A percentile compares a stretch with the other conserved stretches of the same genome.
Evolutionary conservation across 371 early-diverging fungal genomes (phyloP).

Genomic region (Apophysomyces trapeziformis): DNA sequence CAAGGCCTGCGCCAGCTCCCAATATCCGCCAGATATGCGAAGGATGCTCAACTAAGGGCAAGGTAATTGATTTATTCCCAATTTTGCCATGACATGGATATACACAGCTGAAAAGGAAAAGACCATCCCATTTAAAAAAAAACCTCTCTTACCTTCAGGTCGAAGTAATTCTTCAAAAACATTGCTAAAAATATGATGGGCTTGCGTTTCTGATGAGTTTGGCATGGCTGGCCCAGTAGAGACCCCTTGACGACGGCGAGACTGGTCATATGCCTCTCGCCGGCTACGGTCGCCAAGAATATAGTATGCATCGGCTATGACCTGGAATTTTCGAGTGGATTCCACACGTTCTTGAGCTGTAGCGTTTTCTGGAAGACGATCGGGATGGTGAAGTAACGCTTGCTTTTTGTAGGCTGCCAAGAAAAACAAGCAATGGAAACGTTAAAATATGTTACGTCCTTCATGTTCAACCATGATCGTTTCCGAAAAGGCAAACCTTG

Average conservation of each 20-base stretch:
- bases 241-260: conserved; percentile 46
- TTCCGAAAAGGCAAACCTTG: conserved; percentile 25
- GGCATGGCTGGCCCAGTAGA: conserved; percentile 13
- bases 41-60: conserved; percentile 31
- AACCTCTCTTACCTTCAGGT: conserved; percentile 27
- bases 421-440: neutral
- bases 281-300: conserved; percentile 76
- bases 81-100: too few species aligned
- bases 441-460: too few species aligned
- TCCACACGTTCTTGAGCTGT: conserved; percentile 65
- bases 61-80: too few species aligned
- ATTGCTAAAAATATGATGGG: conserved; percentile 34
- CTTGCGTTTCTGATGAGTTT: conserved; percentile 18
- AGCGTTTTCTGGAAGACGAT: conserved; percentile 66
- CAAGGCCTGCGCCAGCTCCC: conserved; percentile 34
- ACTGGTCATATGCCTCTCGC: conserved; percentile 79
- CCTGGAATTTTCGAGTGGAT: conserved; percentile 79
- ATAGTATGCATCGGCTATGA: conserved; percentile 79
- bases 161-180: conserved; percentile 39
- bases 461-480: too few species aligned
- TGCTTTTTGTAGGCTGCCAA: conserved; percentile 75
- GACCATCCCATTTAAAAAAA: too few species aligned
- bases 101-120: too few species aligned
- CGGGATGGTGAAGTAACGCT: conserved; percentile 79
- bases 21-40: conserved; percentile 30